phyloP scores from a whole-genome alignment of 805 yeast genomes.

The Cyberlindnera maclurae region DNA sequence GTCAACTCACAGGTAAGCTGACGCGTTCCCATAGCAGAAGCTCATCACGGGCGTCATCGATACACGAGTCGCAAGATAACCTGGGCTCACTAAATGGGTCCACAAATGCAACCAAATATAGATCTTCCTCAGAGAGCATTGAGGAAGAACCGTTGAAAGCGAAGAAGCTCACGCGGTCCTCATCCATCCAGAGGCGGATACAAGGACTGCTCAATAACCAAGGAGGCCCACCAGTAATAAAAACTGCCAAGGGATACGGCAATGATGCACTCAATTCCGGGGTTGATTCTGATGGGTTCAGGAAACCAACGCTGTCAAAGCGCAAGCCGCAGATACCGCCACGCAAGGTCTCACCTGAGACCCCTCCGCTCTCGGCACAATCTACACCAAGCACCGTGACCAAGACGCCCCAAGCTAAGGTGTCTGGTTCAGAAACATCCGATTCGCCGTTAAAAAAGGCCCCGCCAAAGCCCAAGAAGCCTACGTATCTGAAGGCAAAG shows the following conservation, averaged over 20 bases:
- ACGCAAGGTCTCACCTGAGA: constrained; percentile 12
- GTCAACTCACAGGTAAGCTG: constrained; percentile 23
- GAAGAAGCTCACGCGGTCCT: constrained; percentile 13
- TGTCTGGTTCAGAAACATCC: constrained; percentile 2
- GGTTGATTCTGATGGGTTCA: constrained; percentile 23
- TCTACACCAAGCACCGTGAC: constrained; percentile 23
- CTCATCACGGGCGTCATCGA: constrained; percentile 24
- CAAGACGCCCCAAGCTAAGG: constrained; percentile 10
- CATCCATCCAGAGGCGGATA: constrained; percentile 24
- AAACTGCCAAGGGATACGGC: constrained; percentile 80
- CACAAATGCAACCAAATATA: constrained; percentile 5
- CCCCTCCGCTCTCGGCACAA: constrained; percentile 22
- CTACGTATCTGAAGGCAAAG: constrained; percentile 39
- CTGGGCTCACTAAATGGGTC: constrained; percentile 4
- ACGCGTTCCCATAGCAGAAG: constrained; percentile 21
- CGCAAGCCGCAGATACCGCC: constrained; percentile 11
- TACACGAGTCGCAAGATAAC: constrained; percentile 19
- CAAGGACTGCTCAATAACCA: constrained; percentile 26
- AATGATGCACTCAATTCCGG: constrained; percentile 39
- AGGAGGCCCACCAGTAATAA: constrained; percentile 39
- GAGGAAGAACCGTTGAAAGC: constrained; percentile 15
- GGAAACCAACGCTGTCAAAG: constrained; percentile 17
- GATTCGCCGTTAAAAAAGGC: constrained; percentile 18
- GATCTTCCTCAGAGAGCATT: constrained; percentile 20
- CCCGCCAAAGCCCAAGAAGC: constrained; percentile 64